Evolutionary conservation across 306 rosid species (phyloP).

Genomic region (Phaseolus lunatus): DNA sequence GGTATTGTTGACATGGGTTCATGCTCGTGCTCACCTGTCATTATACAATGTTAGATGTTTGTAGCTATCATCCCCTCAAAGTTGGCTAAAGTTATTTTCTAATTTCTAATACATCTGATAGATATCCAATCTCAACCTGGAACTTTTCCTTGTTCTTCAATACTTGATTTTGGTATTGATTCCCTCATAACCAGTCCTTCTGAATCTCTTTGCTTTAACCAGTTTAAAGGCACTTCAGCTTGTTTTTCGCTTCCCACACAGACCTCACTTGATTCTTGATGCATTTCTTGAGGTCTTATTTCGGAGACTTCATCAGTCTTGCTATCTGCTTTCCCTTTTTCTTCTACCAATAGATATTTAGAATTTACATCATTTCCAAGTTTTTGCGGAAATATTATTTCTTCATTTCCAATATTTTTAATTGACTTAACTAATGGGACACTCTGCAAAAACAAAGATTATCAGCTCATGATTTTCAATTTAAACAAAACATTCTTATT

Average conservation of each 20-base stretch:
- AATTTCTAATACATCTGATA: neutral
- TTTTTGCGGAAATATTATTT: slow-evolving; percentile 19
- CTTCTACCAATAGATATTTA: slow-evolving; percentile 38
- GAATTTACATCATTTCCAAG: slow-evolving; percentile 28
- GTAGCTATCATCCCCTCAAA: neutral
- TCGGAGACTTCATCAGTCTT: slow-evolving; percentile 28
- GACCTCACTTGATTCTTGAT: slow-evolving; percentile 16
- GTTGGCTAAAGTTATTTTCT: neutral
- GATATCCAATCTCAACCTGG: neutral
- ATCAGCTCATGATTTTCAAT: slow-evolving; percentile 18
- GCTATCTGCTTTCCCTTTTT: slow-evolving; percentile 30
- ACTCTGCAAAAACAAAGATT: slow-evolving; percentile 43
- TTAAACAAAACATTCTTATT: slow-evolving; percentile 10
- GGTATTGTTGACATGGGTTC: neutral
- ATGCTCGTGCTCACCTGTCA: slow-evolving; percentile 24
- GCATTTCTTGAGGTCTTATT: slow-evolving; percentile 30
- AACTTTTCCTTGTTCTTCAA: neutral
- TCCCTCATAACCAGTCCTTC: slow-evolving; percentile 1
- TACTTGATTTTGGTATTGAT: slow-evolving; percentile 26
- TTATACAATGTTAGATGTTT: neutral
- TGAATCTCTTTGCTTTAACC: neutral
- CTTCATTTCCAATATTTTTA: slow-evolving; percentile 38
- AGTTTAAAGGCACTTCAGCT: neutral
- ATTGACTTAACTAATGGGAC: slow-evolving; percentile 25
- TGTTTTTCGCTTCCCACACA: slow-evolving; percentile 29